Percentiles rank a stretch among this genome's conserved stretches.
Conservation (phyloP, 495 filamentous ascomycete species). For the Penicillium cinerascens region DNA sequence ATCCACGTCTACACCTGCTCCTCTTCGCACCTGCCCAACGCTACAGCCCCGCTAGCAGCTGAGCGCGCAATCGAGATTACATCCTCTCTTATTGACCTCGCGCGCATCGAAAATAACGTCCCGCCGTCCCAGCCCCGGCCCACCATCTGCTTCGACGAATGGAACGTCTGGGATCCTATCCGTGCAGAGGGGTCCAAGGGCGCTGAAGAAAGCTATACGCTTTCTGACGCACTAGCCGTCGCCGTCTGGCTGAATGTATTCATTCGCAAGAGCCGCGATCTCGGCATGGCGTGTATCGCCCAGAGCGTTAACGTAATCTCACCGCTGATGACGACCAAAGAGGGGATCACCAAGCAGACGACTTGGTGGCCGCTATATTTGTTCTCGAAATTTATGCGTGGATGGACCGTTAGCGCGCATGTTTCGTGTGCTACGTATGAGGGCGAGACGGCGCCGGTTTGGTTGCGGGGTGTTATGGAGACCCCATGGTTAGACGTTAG, state of each 20-base stretch:
- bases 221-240: conserved; percentile 73
- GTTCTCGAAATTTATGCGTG: conserved; percentile 72
- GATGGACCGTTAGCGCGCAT: conserved; percentile 60
- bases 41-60: conserved; percentile 62
- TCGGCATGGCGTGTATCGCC: conserved; percentile 81
- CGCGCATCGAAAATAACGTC: conserved; percentile 64
- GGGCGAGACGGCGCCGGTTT: conserved; percentile 61
- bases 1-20: conserved; percentile 69
- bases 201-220: conserved; percentile 68
- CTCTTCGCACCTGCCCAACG: conserved; percentile 53
- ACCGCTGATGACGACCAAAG: conserved; percentile 65
- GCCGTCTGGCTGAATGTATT: conserved; percentile 75
- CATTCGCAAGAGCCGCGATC: conserved; percentile 64
- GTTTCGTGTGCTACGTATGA: conserved; percentile 56
- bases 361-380: conserved; percentile 76
- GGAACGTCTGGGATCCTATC: conserved; percentile 80
- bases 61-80: conserved; percentile 73
- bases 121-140: conserved; percentile 52
- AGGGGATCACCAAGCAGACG: conserved; percentile 65
- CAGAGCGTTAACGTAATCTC: conserved; percentile 77
- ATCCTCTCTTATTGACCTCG: conserved; percentile 66
- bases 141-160: conserved; percentile 80
- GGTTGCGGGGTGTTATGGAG: conserved; percentile 60
- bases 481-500: conserved; percentile 71
- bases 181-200: conserved; percentile 66